A percentile compares a stretch with the other conserved stretches of the same genome.
Conservation (phyloP, 2,329 filamentous ascomycete genomes). For the Fusarium camptoceras region DNA sequence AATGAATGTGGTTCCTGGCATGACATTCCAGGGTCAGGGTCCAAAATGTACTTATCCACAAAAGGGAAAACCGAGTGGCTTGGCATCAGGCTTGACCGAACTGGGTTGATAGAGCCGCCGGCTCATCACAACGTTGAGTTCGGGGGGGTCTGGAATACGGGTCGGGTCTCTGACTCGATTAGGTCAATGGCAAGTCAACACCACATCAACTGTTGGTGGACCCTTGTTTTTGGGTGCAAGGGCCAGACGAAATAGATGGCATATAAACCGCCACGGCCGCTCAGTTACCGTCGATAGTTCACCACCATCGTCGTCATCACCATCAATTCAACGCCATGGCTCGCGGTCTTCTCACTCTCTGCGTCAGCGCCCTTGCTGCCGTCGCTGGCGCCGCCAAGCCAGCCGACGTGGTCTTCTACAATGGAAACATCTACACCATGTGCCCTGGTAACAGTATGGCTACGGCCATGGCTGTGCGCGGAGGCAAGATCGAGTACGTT, state of each 20-base stretch:
- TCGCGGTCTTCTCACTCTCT: constrained; percentile 32
- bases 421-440: constrained; percentile 47
- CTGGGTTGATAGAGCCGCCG: constrained; percentile 17
- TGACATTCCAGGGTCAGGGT: neutral
- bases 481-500: constrained; percentile 39
- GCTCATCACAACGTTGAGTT: neutral
- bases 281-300: neutral
- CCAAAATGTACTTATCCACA: constrained; percentile 5
- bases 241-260: neutral
- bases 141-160: neutral
- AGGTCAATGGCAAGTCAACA: neutral
- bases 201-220: neutral
- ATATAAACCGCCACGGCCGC: neutral
- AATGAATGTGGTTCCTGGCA: neutral
- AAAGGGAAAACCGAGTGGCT: neutral
- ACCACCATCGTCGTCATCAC: neutral
- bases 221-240: neutral
- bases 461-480: constrained; percentile 38
- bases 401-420: constrained; percentile 41
- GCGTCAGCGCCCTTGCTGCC: constrained; percentile 28
- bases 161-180: neutral
- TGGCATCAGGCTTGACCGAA: neutral
- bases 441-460: constrained; percentile 17
- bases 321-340: constrained; percentile 18
- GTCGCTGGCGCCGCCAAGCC: constrained; percentile 7